phyloP scores from a whole-genome alignment of 2,329 filamentous ascomycete genomes.

The Xylaria sp. region DNA sequence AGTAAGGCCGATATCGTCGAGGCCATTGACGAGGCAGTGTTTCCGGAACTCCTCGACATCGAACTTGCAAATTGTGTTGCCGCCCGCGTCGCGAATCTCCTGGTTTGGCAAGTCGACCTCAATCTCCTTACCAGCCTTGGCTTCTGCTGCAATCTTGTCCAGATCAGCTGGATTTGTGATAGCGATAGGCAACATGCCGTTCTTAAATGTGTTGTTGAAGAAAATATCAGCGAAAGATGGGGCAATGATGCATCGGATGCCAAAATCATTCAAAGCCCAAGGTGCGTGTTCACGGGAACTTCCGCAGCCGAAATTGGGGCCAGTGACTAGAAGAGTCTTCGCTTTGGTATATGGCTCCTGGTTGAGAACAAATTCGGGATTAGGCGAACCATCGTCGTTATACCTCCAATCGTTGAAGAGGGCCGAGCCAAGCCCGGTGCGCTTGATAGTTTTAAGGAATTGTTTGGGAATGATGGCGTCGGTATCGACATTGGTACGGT shows the following conservation, averaged over 20 bases:
- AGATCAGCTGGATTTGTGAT: constrained; percentile 76
- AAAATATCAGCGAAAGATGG: constrained; percentile 88
- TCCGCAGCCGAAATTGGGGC: constrained; percentile 95
- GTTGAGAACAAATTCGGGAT: constrained; percentile 89
- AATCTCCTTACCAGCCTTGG: constrained; percentile 81
- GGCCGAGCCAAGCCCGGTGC: constrained; percentile 88
- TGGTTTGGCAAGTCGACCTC: constrained; percentile 92
- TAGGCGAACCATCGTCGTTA: constrained; percentile 77
- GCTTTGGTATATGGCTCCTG: constrained; percentile 83
- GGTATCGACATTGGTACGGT: constrained; percentile 94
- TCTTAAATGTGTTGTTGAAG: constrained; percentile 99
- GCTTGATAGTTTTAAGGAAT: constrained; percentile 99
- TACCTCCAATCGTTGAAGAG: constrained; percentile 89
- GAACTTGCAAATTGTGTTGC: constrained; percentile 80
- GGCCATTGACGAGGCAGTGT: constrained; percentile 91
- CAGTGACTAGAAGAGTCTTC: constrained; percentile 92
- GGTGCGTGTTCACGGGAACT: constrained; percentile 94
- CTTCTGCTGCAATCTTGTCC: constrained; percentile 78
- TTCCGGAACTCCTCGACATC: constrained; percentile 94
- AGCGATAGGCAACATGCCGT: constrained; percentile 92
- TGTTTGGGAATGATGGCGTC: constrained; percentile 99
- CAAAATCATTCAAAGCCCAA: constrained; percentile 96
- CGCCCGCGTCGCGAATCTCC: constrained; percentile 78
- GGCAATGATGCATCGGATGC: constrained; percentile 93
- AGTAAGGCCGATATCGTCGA: constrained; percentile 95